Evolutionary conservation across 2,329 filamentous ascomycete species (phyloP), one percentile per base, ranked within the genome.

Genomic region (Alternaria consortialis): DNA sequence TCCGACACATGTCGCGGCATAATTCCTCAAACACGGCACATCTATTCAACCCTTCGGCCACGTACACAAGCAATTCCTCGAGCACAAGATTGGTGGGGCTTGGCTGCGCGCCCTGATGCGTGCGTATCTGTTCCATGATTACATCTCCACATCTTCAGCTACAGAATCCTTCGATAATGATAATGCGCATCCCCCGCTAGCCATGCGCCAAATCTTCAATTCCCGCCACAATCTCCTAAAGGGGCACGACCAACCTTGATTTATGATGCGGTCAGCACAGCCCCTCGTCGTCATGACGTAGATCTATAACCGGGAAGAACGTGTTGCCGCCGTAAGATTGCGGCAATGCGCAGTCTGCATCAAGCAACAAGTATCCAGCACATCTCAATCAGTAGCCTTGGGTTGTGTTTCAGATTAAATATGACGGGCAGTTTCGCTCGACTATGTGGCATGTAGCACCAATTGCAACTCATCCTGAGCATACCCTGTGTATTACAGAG

Each of bases 401-500:
- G 37, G 25, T 40, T 40, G 20, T 51, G 55, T 62, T 47, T 58
- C 54, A 51, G 20, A 50, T 48, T 48, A 27, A 60, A 60, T 32
- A 53, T 44, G 27, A 31, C 58, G 42, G 44, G 23, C 39, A 50
- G 12, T 51, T 34, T 40, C 47, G 46, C 54, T 42, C 39, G 7
- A 34, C 40, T 15, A 3, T 34, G 37, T 40, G 44, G 25, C 20
- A 27, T 37, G 42, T 42, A 46, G 34, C 50, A 59, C 37, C 55
- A 43, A 44, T 60, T 50, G 32, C 31, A 13, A 2, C 43, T 34
- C 39, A 52, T 50, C 37, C 48, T 48, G 43, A 36, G 32, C 11
- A 46, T 34, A 40, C 37, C 44, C 20, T 36, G 3, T 42, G 27
- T 56, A 5, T 36, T 39, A 25, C 54, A 29, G 46, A 25, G 31